Base-by-base conservation (phyloP, 306 rosid species). In the Lablab purpureus region DNA sequence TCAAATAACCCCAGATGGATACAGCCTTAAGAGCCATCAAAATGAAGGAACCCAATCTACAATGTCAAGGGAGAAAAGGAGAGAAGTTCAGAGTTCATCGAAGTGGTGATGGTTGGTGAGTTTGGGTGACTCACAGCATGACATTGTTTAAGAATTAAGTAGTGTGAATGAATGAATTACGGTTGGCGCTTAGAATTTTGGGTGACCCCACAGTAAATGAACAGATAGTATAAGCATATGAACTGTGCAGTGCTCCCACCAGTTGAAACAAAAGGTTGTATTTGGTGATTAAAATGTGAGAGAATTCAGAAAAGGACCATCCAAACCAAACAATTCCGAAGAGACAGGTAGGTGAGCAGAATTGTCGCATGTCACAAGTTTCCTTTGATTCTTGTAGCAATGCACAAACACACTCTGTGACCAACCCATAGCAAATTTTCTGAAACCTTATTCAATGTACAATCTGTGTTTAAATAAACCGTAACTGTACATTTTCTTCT, bases 11-110 rank as follows among this genome's bases (percentile, higher is more conserved):
- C 88, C 84, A 85, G 50, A 85, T 49, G 46, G 88, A 67, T 1
- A 75, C 67, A 76, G 60, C 67, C 64, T 87, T 86, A 2, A 89
- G 83, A 86, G 94, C 96, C 98, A 94, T 94, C 0, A 62, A 81
- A 71, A 87, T 91, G 10, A 58, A 83, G 37, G 8, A 79, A 65
- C 15, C 60, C 69, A 80, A 79, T 25, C 63, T 34, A 65, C 30
- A 74, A 49, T 45, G 71, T 78, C 10, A 76, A 56, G 58, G n/a
- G 64, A 73, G 62, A 66, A 50, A 79, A 73, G 67, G 45, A 41
- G n/a, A 67, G 3, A 70, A 84, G 76, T 37, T 52, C 71, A 75
- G 71, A 80, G 47, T 67, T 67, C 86, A 77, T 67, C 10, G 59
- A 68, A 69, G 71, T 60, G 68, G 55, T 10, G 40, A 85, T 55